Percentiles rank a stretch among this genome's conserved stretches.
Conservation (phyloP, 768 basidiomycete genomes). For the Trametes sanguinea region DNA sequence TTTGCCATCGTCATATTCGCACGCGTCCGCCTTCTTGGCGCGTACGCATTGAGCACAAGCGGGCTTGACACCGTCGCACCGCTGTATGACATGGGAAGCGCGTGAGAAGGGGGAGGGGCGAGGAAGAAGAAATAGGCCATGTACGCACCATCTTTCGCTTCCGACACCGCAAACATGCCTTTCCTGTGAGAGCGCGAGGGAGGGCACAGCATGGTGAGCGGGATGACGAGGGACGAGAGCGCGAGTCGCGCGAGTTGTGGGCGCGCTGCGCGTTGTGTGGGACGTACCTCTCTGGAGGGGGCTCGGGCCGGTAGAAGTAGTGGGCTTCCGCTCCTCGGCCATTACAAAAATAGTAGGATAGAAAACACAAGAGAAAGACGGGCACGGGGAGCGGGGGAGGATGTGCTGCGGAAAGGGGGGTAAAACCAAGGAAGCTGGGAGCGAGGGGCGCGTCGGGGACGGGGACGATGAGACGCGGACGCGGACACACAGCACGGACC, state of each 20-base stretch:
- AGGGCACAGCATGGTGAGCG: constrained; percentile 7
- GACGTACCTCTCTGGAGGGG: constrained; percentile 32
- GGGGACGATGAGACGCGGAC: constrained; percentile 5
- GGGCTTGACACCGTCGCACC: constrained; percentile 77
- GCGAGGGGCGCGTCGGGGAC: constrained; percentile 15
- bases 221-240: not conserved
- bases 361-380: constrained; percentile 26
- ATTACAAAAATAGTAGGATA: constrained; percentile 35
- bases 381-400: constrained; percentile 28
- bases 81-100: constrained; percentile 39
- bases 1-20: constrained; percentile 85
- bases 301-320: constrained; percentile 28
- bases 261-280: not conserved
- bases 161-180: constrained; percentile 56
- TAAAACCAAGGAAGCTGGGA: constrained; percentile 12
- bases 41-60: constrained; percentile 77
- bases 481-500: constrained; percentile 1
- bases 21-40: constrained; percentile 73
- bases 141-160: constrained; percentile 51
- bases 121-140: not conserved
- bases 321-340: constrained; percentile 32
- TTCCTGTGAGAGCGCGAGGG: constrained; percentile 38
- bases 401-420: constrained; percentile 14
- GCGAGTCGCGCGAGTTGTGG: not conserved
- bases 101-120: not conserved